phyloP scores from a whole-genome alignment of 139 green algal genomes.

The Picochlorum costavermella region DNA sequence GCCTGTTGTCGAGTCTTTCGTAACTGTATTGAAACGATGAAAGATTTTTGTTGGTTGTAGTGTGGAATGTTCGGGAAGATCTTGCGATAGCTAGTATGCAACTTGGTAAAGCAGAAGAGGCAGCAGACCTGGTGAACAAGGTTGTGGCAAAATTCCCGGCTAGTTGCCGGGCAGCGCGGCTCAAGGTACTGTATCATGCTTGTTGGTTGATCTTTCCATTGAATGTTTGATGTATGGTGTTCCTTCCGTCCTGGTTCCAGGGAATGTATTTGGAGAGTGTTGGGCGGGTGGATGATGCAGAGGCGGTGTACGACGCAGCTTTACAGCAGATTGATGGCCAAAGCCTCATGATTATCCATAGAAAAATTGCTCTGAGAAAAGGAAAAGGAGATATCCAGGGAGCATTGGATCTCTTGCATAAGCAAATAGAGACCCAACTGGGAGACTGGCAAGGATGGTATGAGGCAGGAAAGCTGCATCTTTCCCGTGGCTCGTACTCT shows the following conservation, averaged over 20 bases:
- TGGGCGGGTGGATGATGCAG: slow-evolving; percentile 28
- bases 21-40: too few species aligned
- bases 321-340: slow-evolving; percentile 35
- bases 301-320: slow-evolving; percentile 48
- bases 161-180: slow-evolving; percentile 43
- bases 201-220: background rate
- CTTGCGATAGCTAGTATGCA: slow-evolving; percentile 64
- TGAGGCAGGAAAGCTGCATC: slow-evolving; percentile 70
- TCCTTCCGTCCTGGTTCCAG: background rate
- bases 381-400: slow-evolving; percentile 36
- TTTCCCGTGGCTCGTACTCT: slow-evolving; percentile 58
- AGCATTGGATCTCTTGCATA: slow-evolving; percentile 49
- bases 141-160: slow-evolving; percentile 58
- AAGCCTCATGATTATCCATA: slow-evolving; percentile 52
- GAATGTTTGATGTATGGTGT: background rate
- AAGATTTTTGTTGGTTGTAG: slow-evolving; percentile 28
- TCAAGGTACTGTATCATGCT: slow-evolving; percentile 32
- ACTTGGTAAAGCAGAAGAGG: slow-evolving; percentile 34
- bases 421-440: slow-evolving; percentile 55
- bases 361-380: slow-evolving; percentile 52
- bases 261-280: slow-evolving; percentile 60
- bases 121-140: slow-evolving; percentile 44
- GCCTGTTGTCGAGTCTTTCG: too few species aligned
- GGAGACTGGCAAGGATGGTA: slow-evolving; percentile 74
- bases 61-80: slow-evolving; percentile 77